Percentiles rank a stretch among this genome's conserved stretches.
These are phyloP conservation scores for Kwoniella heveanensis DNA, from an alignment of 768 basidiomycete genomes.

Conservation along the genomic window DNA sequence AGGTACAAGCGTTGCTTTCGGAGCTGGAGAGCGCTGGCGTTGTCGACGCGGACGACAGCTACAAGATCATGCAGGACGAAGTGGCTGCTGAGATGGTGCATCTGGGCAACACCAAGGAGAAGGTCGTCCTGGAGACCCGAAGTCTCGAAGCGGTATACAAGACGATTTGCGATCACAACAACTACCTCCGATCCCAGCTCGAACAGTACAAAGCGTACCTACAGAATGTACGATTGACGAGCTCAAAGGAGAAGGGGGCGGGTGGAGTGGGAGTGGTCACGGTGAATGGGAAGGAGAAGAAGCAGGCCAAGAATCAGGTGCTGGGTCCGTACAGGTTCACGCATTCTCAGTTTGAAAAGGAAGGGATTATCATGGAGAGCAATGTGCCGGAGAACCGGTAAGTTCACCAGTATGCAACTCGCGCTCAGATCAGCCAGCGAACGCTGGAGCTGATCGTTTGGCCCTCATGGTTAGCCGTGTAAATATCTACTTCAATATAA, in stretches of 20 bases:
- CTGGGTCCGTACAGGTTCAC: conserved; percentile 97
- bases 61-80: conserved; percentile 95
- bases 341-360: conserved; percentile 96
- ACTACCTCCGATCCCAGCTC: conserved; percentile 89
- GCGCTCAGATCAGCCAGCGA: not conserved
- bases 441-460: not conserved
- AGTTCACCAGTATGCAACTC: conserved; percentile 41
- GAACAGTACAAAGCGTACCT: conserved; percentile 99
- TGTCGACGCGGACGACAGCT: conserved; percentile 78
- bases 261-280: conserved; percentile 87
- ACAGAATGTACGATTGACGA: conserved; percentile 90
- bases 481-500: conserved; percentile 99
- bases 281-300: conserved; percentile 97
- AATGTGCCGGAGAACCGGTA: conserved; percentile 98
- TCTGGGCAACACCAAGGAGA: conserved; percentile 93
- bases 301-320: conserved; percentile 76
- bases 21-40: conserved; percentile 90
- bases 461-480: conserved; percentile 67
- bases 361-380: conserved; percentile 98
- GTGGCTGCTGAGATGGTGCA: conserved; percentile 93
- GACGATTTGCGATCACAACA: conserved; percentile 99
- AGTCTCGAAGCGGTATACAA: conserved; percentile 96
- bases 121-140: conserved; percentile 87
- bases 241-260: conserved; percentile 75
- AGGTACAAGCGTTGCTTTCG: conserved; percentile 98